Conservation (phyloP, 495 filamentous ascomycete species). For the Xylaria bambusicola region DNA sequence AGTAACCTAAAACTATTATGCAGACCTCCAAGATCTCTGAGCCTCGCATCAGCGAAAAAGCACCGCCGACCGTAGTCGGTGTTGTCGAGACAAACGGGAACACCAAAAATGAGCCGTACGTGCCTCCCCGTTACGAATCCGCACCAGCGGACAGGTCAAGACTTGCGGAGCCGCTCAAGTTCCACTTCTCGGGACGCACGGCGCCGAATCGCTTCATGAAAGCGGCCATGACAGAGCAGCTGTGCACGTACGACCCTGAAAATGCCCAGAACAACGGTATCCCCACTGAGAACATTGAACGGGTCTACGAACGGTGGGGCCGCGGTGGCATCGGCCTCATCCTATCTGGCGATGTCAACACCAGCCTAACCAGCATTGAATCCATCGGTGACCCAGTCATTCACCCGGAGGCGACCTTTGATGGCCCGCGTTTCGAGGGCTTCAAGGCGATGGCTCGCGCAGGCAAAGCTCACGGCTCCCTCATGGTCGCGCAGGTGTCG, state of each 20-base stretch:
- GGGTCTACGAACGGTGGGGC: constrained; percentile 63
- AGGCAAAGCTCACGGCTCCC: constrained; percentile 56
- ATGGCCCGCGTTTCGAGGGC: constrained; percentile 57
- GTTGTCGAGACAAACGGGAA: no score
- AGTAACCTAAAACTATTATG: no score
- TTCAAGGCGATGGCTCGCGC: constrained; percentile 55
- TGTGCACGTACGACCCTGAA: constrained; percentile 54
- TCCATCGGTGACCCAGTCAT: constrained; percentile 61
- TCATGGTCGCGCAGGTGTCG: constrained; percentile 60
- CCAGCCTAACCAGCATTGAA: constrained; percentile 60
- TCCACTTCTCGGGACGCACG: constrained; percentile 55
- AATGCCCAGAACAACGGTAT: constrained; percentile 48
- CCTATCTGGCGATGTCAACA: constrained; percentile 63
- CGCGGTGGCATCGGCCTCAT: constrained; percentile 60
- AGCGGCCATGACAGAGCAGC: constrained; percentile 61
- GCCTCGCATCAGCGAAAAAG: no score
- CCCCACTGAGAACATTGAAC: constrained; percentile 59
- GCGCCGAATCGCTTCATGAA: constrained; percentile 64
- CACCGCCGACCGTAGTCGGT: no score
- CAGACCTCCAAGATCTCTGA: no score
- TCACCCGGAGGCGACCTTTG: constrained; percentile 44
- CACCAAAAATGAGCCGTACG: no score
- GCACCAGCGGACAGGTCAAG: no score
- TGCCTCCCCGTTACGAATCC: no score
- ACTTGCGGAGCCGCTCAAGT: constrained; percentile 61